A percentile compares a stretch with the other conserved stretches of the same genome.
These are phyloP conservation scores for Fusarium fujikuroi DNA, from an alignment of 2,329 filamentous ascomycete species.

Conservation along the genomic window DNA sequence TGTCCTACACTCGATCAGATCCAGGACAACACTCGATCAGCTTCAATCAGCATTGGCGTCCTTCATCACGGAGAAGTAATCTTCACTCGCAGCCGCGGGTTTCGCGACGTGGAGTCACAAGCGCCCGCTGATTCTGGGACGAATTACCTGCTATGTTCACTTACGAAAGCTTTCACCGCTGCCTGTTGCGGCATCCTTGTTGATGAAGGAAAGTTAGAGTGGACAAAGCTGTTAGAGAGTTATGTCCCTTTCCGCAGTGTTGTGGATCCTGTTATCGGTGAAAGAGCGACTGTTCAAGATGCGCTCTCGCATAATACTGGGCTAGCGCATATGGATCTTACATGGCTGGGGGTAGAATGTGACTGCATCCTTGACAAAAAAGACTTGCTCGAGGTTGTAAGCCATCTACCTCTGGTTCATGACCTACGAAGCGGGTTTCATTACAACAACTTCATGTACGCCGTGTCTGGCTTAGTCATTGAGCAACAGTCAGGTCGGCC, in stretches of 20 bases:
- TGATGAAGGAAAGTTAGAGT: background rate
- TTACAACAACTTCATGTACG: background rate
- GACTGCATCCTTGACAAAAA: background rate
- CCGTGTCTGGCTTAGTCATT: background rate
- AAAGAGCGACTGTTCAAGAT: background rate
- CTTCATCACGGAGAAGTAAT: background rate
- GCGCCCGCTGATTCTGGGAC: background rate
- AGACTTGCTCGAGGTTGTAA: background rate
- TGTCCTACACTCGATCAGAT: background rate
- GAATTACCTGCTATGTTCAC: accelerated
- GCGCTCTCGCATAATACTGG: background rate
- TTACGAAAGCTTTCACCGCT: background rate
- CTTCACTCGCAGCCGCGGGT: background rate
- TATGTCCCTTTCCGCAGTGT: background rate
- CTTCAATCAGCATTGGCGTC: background rate
- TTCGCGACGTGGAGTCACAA: background rate
- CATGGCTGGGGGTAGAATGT: background rate
- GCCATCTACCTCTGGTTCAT: background rate
- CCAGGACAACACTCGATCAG: background rate
- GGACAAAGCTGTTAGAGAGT: background rate
- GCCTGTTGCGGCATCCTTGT: background rate
- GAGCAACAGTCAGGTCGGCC: background rate
- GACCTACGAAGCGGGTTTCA: background rate
- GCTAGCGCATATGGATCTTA: background rate
- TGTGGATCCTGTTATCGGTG: background rate